Evolutionary conservation across 495 filamentous ascomycete genomes (phyloP).

Genomic region (Sporormia fimetaria): DNA sequence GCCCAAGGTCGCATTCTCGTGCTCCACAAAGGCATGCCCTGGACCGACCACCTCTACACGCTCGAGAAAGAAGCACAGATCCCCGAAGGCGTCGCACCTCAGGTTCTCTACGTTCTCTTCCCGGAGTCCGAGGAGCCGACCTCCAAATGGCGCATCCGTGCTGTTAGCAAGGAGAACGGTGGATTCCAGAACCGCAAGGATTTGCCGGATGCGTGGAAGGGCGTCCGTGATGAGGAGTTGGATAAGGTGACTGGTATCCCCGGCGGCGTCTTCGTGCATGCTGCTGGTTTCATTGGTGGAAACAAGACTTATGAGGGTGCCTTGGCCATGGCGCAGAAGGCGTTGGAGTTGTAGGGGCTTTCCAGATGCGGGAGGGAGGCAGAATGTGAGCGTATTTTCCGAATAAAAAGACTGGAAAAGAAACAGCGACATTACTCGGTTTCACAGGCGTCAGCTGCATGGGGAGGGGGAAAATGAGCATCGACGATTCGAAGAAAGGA

Average conservation of each 20-base stretch:
- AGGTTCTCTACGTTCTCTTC: constrained; percentile 87
- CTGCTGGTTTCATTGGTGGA: constrained; percentile 90
- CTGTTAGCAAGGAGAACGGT: constrained; percentile 64
- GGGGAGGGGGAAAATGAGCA: too few species aligned
- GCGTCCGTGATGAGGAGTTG: constrained; percentile 73
- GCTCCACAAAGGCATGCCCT: constrained; percentile 62
- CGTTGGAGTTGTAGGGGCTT: constrained; percentile 48
- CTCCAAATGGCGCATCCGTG: constrained; percentile 84
- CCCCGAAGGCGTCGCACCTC: constrained; percentile 35
- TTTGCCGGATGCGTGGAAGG: constrained; percentile 82
- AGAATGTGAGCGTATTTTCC: too few species aligned
- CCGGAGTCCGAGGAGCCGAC: constrained; percentile 60
- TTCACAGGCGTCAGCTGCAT: too few species aligned
- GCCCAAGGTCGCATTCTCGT: constrained; percentile 68
- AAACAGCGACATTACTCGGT: too few species aligned
- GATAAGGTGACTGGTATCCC: constrained; percentile 58
- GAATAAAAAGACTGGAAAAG: too few species aligned
- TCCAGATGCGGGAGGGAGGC: too few species aligned
- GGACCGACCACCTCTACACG: constrained; percentile 90
- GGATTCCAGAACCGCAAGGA: constrained; percentile 86
- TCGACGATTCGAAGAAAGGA: too few species aligned
- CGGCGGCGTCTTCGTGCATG: constrained; percentile 86
- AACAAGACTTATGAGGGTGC: constrained; percentile 87
- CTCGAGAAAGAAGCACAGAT: constrained; percentile 52
- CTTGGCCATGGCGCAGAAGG: constrained; percentile 70